A percentile compares a stretch with the other conserved stretches of the same genome.
phyloP scores from a whole-genome alignment of 2,329 filamentous ascomycete genomes.

The Aspergillaceae sp. region DNA sequence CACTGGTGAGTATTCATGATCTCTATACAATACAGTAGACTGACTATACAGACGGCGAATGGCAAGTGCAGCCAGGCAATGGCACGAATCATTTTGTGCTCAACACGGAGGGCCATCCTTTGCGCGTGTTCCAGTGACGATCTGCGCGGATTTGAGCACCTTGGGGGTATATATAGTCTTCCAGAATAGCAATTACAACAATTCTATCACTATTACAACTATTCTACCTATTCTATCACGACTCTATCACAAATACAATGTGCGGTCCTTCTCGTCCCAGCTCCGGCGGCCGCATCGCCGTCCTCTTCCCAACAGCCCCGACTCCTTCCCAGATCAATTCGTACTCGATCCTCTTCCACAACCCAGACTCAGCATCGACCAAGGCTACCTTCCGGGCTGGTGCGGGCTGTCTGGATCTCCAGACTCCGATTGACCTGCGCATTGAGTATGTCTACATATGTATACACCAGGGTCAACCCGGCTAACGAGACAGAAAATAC shows the following conservation, averaged over 20 bases:
- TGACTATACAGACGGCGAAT: slow-evolving; percentile 44
- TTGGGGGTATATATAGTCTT: slow-evolving; percentile 5
- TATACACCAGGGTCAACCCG: background rate
- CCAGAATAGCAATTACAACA: background rate
- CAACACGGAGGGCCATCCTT: slow-evolving; percentile 58
- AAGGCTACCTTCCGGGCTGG: slow-evolving; percentile 21
- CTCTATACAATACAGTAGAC: background rate
- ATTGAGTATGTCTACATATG: slow-evolving; percentile 23
- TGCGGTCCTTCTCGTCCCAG: slow-evolving; percentile 45
- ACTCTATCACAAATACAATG: slow-evolving; percentile 34
- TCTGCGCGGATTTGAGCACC: slow-evolving; percentile 19
- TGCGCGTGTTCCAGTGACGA: slow-evolving; percentile 8
- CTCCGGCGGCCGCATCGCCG: slow-evolving; percentile 28
- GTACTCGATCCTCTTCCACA: slow-evolving; percentile 27
- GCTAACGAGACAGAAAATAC: slow-evolving; percentile 10
- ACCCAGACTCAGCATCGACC: slow-evolving; percentile 2
- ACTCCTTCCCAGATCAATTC: slow-evolving; percentile 6
- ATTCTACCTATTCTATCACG: background rate
- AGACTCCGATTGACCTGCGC: slow-evolving; percentile 17
- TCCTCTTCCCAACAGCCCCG: slow-evolving; percentile 21
- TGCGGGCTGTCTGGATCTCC: no score
- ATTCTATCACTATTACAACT: background rate
- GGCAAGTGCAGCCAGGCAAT: slow-evolving; percentile 46
- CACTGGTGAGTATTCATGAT: slow-evolving; percentile 20
- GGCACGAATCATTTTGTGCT: slow-evolving; percentile 49